phyloP scores from a whole-genome alignment of 164 flowering plant genomes.

The Saururus chinensis region DNA sequence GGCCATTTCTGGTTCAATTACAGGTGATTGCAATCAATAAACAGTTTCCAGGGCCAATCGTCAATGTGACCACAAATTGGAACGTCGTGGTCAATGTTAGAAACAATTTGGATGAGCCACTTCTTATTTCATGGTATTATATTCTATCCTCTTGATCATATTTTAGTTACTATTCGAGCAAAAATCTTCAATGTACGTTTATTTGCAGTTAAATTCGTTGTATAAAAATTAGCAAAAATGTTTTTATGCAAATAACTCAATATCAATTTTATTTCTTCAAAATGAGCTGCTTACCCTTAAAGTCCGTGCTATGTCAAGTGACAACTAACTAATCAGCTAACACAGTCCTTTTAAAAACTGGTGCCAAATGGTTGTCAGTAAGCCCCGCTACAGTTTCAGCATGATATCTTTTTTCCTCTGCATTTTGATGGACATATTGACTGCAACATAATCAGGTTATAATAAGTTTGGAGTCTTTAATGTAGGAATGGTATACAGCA shows the following conservation, averaged over 20 bases:
- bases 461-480: background rate
- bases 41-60: constrained; percentile 83
- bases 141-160: background rate
- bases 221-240: background rate
- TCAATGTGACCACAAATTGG: constrained; percentile 92
- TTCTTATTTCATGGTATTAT: constrained; percentile 81
- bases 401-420: background rate
- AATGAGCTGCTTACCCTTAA: too few relatives aligned
- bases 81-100: constrained; percentile 82
- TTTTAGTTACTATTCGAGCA: background rate
- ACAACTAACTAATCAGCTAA: too few relatives aligned
- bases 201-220: too few relatives aligned
- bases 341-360: too few relatives aligned
- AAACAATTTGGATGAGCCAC: constrained; percentile 80
- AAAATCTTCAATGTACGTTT: too few relatives aligned
- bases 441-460: background rate
- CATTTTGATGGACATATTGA: background rate
- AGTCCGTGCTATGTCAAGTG: too few relatives aligned
- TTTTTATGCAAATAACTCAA: background rate
- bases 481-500: constrained; percentile 91
- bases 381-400: too few relatives aligned
- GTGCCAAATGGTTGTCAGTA: too few relatives aligned
- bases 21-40: constrained; percentile 87
- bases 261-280: too few relatives aligned
- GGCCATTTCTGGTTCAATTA: constrained; percentile 2